A percentile compares a stretch with the other conserved stretches of the same genome.
These are phyloP conservation scores for Diutina ranongensis DNA, from an alignment of 1,139 yeast species.

Conservation along the genomic window DNA sequence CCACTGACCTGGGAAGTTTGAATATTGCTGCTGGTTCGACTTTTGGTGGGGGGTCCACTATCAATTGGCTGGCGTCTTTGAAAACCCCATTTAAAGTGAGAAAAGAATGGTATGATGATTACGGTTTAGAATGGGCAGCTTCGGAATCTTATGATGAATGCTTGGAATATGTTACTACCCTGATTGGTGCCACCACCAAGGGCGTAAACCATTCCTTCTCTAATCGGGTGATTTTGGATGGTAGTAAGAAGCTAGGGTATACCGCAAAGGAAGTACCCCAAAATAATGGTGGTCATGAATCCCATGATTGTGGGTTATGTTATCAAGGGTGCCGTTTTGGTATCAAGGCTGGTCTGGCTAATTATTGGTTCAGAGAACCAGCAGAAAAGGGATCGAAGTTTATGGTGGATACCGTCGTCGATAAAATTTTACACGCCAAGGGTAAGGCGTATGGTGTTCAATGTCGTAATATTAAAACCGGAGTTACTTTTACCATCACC, in stretches of 20 bases:
- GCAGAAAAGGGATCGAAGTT: constrained; percentile 37
- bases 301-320: constrained; percentile 42
- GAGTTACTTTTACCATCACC: constrained; percentile 23
- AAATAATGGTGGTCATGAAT: constrained; percentile 35
- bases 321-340: constrained; percentile 44
- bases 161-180: constrained; percentile 35
- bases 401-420: constrained; percentile 37
- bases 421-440: constrained; percentile 24
- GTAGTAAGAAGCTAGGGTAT: constrained; percentile 38
- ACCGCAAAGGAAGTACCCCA: constrained; percentile 31
- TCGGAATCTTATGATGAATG: constrained; percentile 33
- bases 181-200: constrained; percentile 37
- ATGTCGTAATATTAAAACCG: constrained; percentile 22
- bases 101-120: constrained; percentile 41
- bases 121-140: constrained; percentile 40
- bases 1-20: constrained; percentile 25
- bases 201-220: constrained; percentile 35
- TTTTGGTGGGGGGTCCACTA: constrained; percentile 52
- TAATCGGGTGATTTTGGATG: constrained; percentile 35
- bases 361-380: constrained; percentile 43
- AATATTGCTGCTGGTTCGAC: constrained; percentile 42
- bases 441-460: constrained; percentile 36
- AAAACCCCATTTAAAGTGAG: constrained; percentile 44
- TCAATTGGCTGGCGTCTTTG: constrained; percentile 52
- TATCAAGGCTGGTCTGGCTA: constrained; percentile 43